Percentiles rank a stretch among this genome's conserved stretches.
phyloP scores from a whole-genome alignment of 2,329 filamentous ascomycete species.

The Dactylonectria macrodidyma region DNA sequence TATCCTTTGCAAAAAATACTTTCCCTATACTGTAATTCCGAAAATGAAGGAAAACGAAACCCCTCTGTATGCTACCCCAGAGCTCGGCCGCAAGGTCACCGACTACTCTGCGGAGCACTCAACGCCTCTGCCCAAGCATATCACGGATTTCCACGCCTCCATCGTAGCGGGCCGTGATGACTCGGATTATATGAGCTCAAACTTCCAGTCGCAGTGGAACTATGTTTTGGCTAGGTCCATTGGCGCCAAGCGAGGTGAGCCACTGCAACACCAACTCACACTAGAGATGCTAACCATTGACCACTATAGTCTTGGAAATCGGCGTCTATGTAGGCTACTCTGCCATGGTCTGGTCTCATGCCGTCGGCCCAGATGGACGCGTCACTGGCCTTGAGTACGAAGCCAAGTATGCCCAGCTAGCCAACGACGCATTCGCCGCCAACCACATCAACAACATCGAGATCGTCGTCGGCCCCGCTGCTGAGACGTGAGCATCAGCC shows the following conservation, averaged over 20 bases:
- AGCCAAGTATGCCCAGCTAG: constrained; percentile 59
- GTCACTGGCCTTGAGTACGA: constrained; percentile 64
- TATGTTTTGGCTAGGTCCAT: constrained; percentile 58
- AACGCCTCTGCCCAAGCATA: constrained; percentile 57
- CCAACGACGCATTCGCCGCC: constrained; percentile 56
- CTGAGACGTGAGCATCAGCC: constrained; percentile 58
- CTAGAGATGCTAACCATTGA: constrained; percentile 6
- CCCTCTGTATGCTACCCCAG: constrained; percentile 59
- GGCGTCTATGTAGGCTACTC: constrained; percentile 66
- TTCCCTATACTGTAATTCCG: background rate
- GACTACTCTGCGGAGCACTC: constrained; percentile 61
- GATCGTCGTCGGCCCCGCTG: constrained; percentile 63
- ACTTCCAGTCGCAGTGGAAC: constrained; percentile 59
- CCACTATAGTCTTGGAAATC: constrained; percentile 61
- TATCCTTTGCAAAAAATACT: background rate
- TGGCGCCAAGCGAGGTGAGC: constrained; percentile 58
- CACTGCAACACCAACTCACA: background rate
- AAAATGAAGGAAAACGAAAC: constrained; percentile 58
- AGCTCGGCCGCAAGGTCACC: constrained; percentile 58
- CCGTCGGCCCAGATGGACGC: constrained; percentile 59
- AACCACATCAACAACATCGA: constrained; percentile 61
- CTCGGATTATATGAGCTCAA: constrained; percentile 58
- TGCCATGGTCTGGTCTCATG: constrained; percentile 63
- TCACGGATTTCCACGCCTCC: constrained; percentile 59
- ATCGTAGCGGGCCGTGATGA: constrained; percentile 44